phyloP scores from a whole-genome alignment of 2,329 filamentous ascomycete species.

The Diaporthe sp. region DNA sequence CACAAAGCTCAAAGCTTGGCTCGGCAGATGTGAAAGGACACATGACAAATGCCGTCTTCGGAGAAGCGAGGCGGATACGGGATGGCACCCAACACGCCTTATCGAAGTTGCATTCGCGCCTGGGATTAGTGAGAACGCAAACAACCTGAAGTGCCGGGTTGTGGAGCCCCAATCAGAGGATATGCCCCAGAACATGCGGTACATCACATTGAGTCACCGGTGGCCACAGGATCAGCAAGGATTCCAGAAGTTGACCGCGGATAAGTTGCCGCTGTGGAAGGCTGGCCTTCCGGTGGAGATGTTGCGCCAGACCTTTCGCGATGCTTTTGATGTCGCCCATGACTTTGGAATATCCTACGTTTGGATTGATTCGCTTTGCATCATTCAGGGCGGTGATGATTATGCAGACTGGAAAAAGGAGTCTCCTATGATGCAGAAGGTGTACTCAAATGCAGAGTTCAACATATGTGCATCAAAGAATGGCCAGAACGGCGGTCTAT shows the following conservation, averaged over 20 bases:
- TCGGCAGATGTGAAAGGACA: neutral
- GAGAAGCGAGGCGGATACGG: neutral
- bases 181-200: neutral
- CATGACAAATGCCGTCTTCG: neutral
- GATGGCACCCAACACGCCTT: slow-evolving; percentile 11
- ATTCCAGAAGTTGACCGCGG: neutral
- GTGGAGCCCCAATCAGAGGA: neutral
- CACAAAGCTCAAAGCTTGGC: neutral
- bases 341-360: neutral
- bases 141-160: neutral
- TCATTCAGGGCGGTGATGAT: neutral
- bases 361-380: slow-evolving; percentile 27
- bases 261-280: neutral
- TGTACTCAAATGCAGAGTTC: neutral
- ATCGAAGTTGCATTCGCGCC: neutral
- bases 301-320: neutral
- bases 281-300: neutral
- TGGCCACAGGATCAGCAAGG: neutral
- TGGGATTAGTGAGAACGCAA: neutral
- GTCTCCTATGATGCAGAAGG: neutral
- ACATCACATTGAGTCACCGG: slow-evolving; percentile 20
- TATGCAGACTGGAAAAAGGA: neutral
- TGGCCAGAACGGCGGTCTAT: neutral
- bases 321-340: neutral
- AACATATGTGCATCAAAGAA: slow-evolving; percentile 17